Evolutionary conservation across 1,284 basidiomycete genomes (phyloP), one percentile per base, ranked within the genome.

Genomic region (Meripilus lineatus): DNA sequence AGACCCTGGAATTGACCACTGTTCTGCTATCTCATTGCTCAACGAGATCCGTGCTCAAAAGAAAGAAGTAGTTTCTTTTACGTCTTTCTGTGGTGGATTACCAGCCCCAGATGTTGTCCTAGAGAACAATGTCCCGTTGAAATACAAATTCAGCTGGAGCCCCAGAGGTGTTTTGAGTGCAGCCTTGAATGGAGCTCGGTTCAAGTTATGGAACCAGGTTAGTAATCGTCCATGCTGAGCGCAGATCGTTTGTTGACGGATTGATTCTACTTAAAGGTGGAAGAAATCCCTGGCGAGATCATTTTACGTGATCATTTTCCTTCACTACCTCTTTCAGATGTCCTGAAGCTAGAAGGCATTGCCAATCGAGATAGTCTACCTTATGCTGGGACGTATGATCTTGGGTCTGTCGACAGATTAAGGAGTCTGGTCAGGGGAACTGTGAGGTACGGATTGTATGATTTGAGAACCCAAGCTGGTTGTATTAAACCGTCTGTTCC

Each of bases 81-180:
- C 84, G 1, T 94, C 91, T 0, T 96, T 95, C 74, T 98, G 93
- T 51, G 93, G 94, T 11, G 94, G 93, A 1, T 70, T 98, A 11
- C 94, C 93, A 1, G 85, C 88, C 3, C 89, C 90, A 0, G 28
- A 30, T 30, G 8, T 8, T 30, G 28, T n/a, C n/a, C n/a, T n/a
- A n/a, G 85, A 89, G 39, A 71, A 67, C 15, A 77, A 76, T 25
- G 80, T 79, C 10, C 80, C 92, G 2, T 68, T 95, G 14, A 80
- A 86, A 24, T 97, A 97, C 66, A 96, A 96, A 64, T 98, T 97
- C 63, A 93, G 90, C 49, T 97, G 93, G 94, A 89, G 83, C 45
- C 93, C 94, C 2, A 77, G 82, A 50, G 93, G 91, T 1, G 93
- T 95, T 3, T 68, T 98, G 32, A 79, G 77, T 13, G 93, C 93